phyloP scores from a whole-genome alignment of 805 yeast species.

The Cyberlindnera amylophila region DNA sequence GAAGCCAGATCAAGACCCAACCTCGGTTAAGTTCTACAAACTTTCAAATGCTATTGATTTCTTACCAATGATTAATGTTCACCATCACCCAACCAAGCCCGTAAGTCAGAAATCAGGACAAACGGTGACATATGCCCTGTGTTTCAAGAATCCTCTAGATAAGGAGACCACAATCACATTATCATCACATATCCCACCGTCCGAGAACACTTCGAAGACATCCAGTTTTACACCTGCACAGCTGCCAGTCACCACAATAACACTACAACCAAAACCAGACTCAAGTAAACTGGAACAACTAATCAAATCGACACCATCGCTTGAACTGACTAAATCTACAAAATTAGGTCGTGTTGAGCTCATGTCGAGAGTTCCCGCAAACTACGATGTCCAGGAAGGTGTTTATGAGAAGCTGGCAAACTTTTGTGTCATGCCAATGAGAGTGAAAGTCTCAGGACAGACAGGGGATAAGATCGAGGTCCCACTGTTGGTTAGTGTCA shows the following conservation, averaged over 20 bases:
- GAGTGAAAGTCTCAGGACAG: slow-evolving; percentile 3
- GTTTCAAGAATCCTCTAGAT: slow-evolving; percentile 22
- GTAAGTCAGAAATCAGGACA: no score
- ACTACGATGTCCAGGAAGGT: slow-evolving; percentile 7
- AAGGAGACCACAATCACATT: no score
- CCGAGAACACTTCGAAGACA: no score
- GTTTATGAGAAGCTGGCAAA: slow-evolving; percentile 26
- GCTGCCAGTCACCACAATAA: slow-evolving; percentile 21
- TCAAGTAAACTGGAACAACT: slow-evolving; percentile 19
- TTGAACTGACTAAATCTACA: slow-evolving; percentile 25
- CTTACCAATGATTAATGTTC: slow-evolving; percentile 18
- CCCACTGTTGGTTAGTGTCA: slow-evolving; percentile 26
- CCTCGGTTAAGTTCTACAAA: slow-evolving; percentile 27
- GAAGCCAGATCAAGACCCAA: slow-evolving; percentile 27
- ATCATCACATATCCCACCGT: slow-evolving; percentile 8
- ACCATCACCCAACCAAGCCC: slow-evolving; percentile 3
- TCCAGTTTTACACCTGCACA: no score
- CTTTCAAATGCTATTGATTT: slow-evolving; percentile 26
- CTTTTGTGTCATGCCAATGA: slow-evolving; percentile 30
- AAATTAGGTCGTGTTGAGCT: slow-evolving; percentile 30
- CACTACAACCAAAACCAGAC: slow-evolving; percentile 17
- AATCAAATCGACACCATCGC: slow-evolving; percentile 29
- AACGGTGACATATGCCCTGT: no score
- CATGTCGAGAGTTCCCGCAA: slow-evolving; percentile 22
- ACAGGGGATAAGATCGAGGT: slow-evolving; percentile 2